phyloP scores from a whole-genome alignment of 2,329 filamentous ascomycete species.

The Aaosphaeria arxii region DNA sequence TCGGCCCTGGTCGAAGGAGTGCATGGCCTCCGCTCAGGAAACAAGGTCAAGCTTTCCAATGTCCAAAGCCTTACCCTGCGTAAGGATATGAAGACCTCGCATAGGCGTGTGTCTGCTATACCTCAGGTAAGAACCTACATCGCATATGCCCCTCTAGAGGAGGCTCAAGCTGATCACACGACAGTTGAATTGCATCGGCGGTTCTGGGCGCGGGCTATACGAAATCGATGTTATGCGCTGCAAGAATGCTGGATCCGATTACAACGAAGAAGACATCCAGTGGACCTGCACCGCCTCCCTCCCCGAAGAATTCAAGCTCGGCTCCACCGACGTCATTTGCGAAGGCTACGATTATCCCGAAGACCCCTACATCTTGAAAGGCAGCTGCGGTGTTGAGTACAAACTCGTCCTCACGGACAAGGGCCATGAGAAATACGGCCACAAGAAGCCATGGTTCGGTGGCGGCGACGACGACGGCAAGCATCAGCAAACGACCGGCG shows the following conservation, averaged over 20 bases:
- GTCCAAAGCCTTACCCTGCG: constrained; percentile 79
- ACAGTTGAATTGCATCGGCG: constrained; percentile 71
- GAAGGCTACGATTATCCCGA: constrained; percentile 78
- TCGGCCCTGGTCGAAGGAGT: constrained; percentile 16
- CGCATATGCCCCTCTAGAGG: neutral
- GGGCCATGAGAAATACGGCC: constrained; percentile 65
- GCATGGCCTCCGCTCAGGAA: constrained; percentile 28
- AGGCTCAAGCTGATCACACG: neutral
- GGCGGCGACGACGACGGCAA: constrained; percentile 32
- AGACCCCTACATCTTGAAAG: constrained; percentile 84
- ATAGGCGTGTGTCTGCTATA: constrained; percentile 72
- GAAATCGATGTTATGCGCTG: constrained; percentile 82
- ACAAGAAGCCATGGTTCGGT: constrained; percentile 40
- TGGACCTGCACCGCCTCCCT: constrained; percentile 79
- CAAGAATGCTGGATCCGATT: constrained; percentile 78
- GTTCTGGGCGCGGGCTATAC: constrained; percentile 61
- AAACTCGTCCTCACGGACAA: constrained; percentile 71
- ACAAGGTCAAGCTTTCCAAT: constrained; percentile 60
- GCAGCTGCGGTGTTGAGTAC: constrained; percentile 92
- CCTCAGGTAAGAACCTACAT: constrained; percentile 47
- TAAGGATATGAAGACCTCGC: constrained; percentile 63
- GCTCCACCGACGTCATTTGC: constrained; percentile 84
- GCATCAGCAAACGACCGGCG: constrained; percentile 23
- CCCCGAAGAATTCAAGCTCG: constrained; percentile 68
- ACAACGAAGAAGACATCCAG: constrained; percentile 79